Evolutionary conservation across 805 yeast species (phyloP).

Genomic region (Candida orba): DNA sequence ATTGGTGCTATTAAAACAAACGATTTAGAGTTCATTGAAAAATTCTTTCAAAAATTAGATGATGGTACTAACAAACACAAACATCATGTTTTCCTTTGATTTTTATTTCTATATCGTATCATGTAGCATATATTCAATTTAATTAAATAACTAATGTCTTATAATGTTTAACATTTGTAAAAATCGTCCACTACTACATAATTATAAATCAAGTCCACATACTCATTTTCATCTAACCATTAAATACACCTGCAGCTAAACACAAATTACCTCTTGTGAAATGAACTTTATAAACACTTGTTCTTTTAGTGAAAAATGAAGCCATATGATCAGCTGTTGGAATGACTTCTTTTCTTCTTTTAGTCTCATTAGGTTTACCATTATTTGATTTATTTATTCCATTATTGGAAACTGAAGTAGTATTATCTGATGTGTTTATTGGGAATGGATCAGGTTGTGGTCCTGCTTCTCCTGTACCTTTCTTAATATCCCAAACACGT

Average conservation of each 20-base stretch:
- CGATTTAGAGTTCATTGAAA: background rate
- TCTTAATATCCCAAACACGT: conserved; percentile 92
- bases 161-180: background rate
- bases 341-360: conserved; percentile 60
- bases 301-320: conserved; percentile 86
- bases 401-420: conserved; percentile 20
- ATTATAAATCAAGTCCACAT: background rate
- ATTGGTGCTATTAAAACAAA: background rate
- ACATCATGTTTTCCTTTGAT: background rate
- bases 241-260: conserved; percentile 86
- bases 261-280: conserved; percentile 89
- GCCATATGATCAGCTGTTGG: conserved; percentile 89
- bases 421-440: conserved; percentile 28
- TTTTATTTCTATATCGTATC: too few relatives aligned
- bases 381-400: conserved; percentile 14
- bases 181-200: background rate
- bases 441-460: conserved; percentile 69
- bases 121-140: too few relatives aligned
- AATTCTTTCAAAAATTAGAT: background rate
- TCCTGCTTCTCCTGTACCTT: conserved; percentile 73
- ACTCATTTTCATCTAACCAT: conserved; percentile 7
- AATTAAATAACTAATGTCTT: background rate
- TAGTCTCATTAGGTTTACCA: conserved; percentile 37
- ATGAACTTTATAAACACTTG: conserved; percentile 89
- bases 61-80: background rate